Evolutionary conservation across 371 early-diverging fungal genomes (phyloP), one percentile per base, ranked within the genome.

Genomic region (Mortierella sp.): DNA sequence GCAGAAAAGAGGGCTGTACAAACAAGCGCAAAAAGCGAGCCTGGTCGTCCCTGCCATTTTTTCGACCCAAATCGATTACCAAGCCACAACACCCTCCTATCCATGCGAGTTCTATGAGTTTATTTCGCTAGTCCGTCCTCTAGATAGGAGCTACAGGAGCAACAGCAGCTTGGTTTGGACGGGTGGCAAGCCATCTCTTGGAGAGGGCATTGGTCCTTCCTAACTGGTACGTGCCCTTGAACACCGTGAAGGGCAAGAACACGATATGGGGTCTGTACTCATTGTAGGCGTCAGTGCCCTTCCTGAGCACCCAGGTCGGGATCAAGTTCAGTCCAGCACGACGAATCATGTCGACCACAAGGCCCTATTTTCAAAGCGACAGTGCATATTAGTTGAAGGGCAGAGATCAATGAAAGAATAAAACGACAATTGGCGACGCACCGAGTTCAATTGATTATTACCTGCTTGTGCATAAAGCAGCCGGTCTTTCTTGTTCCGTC

Each of bases 391-490:
- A 57, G 28, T 57, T n/a, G 54, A 53, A 19, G 43, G 21, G 2
- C 57, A 57, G 11, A 40, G 6, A 40, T 40, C 43, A 40, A n/a
- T 21, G 9, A 54, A 61, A 34, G 4, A 34, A 19, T 0, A 31
- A 34, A 31, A 40, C 43, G 6, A 40, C 43, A 31, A 28, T 24
- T 24, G n/a, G 5, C 4, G 14, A 13, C 26, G 28, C 28, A 5
- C 16, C 19, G 16, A 16, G 8, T 19, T 61, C 61, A 31, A 34
- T 16, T 16, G 34, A 31, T 28, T 14, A 14, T 10, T 51, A 75
- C 75, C 75, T 75, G 48, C 31, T 59, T 57, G 51, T 75, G 75
- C 75, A 75, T 75, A 28, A 76, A 55, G 57, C 57, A 54, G 19
- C 71, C 77, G 9, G 53, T 44, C 46, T 76, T 57, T 37, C 71